Conservation (phyloP, 495 filamentous ascomycete species). For the Lophiotrema nucula region DNA sequence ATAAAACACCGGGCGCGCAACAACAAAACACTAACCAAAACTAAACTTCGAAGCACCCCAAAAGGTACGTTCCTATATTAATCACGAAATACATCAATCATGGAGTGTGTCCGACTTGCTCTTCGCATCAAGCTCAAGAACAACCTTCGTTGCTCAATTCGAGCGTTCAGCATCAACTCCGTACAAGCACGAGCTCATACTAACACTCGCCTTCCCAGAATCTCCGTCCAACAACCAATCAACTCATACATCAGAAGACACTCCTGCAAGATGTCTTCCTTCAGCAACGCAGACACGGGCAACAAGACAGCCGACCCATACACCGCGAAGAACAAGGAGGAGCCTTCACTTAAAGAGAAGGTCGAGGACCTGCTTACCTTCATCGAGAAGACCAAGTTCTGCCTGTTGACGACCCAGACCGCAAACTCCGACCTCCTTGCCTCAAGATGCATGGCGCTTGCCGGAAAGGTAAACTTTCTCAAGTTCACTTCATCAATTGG, state of each 20-base stretch:
- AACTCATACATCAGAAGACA: no score
- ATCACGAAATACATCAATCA: no score
- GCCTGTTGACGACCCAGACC: constrained; percentile 70
- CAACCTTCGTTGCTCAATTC: no score
- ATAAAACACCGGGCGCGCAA: neutral
- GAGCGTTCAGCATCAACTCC: no score
- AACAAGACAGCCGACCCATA: constrained; percentile 73
- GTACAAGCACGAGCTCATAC: no score
- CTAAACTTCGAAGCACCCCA: neutral
- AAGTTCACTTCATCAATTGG: no score
- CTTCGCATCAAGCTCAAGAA: no score
- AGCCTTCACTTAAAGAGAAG: constrained; percentile 68
- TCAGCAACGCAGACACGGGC: constrained; percentile 60
- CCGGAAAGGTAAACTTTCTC: constrained; percentile 62
- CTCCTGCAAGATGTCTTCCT: constrained; percentile 46
- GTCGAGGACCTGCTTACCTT: constrained; percentile 72
- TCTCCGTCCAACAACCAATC: no score
- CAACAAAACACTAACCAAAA: neutral
- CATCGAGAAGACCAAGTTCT: constrained; percentile 70
- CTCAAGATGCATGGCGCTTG: constrained; percentile 86
- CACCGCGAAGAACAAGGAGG: constrained; percentile 67
- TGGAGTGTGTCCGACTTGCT: no score
- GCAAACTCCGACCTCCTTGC: constrained; percentile 58
- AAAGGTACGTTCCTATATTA: neutral
- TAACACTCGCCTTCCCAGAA: no score